Percentiles rank a stretch among this genome's conserved stretches.
Evolutionary conservation across 331 rosid species (phyloP).

Genomic region (Quercus phellos): DNA sequence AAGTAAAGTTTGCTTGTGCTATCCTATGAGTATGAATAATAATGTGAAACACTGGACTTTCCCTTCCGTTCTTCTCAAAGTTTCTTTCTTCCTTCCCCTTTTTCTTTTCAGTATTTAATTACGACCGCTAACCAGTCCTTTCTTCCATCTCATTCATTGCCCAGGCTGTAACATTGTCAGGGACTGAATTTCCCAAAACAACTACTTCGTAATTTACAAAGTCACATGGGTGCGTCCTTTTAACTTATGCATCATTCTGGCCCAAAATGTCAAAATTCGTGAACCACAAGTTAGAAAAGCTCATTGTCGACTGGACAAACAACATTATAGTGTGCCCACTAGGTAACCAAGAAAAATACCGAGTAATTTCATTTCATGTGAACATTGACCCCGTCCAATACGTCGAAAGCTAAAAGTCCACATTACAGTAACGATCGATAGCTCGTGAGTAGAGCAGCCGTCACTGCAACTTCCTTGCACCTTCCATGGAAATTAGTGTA

Average conservation of each 20-base stretch:
- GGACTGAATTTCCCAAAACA: background rate
- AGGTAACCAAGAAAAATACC: background rate
- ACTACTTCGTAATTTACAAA: background rate
- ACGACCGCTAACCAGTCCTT: background rate
- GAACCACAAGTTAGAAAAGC: background rate
- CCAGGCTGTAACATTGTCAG: background rate
- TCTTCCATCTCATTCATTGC: background rate
- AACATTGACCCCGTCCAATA: background rate
- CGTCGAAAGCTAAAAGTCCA: background rate
- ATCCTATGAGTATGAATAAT: no score
- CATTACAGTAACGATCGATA: no score
- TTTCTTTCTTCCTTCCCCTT: no score
- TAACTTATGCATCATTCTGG: no score
- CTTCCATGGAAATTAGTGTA: constrained; percentile 11
- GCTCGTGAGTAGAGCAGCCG: background rate
- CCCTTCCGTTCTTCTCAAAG: no score
- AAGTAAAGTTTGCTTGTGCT: no score
- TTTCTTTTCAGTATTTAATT: no score
- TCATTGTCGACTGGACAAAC: background rate
- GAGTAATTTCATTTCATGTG: background rate
- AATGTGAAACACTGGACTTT: background rate
- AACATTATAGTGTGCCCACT: background rate
- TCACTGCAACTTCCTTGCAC: constrained; percentile 38
- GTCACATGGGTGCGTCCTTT: no score
- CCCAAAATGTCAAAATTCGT: no score